Evolutionary conservation across 2,329 filamentous ascomycete species (phyloP).

Genomic region (Epichloe sp.): DNA sequence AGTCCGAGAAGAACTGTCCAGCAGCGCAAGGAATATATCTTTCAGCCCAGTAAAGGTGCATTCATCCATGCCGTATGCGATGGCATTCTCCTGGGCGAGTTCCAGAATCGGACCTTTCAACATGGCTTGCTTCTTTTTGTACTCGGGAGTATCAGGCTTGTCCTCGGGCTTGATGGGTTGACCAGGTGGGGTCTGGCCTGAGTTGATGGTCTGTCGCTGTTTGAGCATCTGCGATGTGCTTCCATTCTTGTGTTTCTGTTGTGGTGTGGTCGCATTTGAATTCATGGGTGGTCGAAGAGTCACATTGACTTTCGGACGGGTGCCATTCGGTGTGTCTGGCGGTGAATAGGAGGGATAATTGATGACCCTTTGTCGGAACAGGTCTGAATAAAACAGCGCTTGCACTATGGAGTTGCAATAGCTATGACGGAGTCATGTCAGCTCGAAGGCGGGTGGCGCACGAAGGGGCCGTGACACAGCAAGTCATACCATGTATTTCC

Average conservation of each 20-base stretch:
- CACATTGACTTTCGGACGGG: slow-evolving; percentile 41
- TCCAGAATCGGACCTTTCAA: slow-evolving; percentile 77
- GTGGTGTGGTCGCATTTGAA: slow-evolving; percentile 27
- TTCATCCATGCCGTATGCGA: slow-evolving; percentile 82
- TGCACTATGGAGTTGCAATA: slow-evolving; percentile 99
- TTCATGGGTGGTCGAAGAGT: slow-evolving; percentile 44
- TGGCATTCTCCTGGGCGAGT: slow-evolving; percentile 66
- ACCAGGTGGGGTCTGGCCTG: slow-evolving; percentile 40
- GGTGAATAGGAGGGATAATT: slow-evolving; percentile 70
- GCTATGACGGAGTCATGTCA: slow-evolving; percentile 31
- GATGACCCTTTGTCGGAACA: slow-evolving; percentile 88
- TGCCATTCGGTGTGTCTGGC: slow-evolving; percentile 53
- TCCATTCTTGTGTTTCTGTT: slow-evolving; percentile 39
- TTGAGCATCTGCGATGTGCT: slow-evolving; percentile 42
- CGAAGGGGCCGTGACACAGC: neutral
- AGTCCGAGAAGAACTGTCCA: slow-evolving; percentile 66
- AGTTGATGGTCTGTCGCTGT: slow-evolving; percentile 40
- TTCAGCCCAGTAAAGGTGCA: slow-evolving; percentile 89
- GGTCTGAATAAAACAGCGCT: slow-evolving; percentile 87
- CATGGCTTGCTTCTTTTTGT: slow-evolving; percentile 94
- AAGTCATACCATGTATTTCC: slow-evolving; percentile 79
- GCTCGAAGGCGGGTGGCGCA: neutral
- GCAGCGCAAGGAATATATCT: slow-evolving; percentile 88
- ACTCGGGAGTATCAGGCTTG: slow-evolving; percentile 87
- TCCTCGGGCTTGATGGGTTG: slow-evolving; percentile 65